phyloP scores from a whole-genome alignment of 768 basidiomycete species.

The Termitomyces sp. region DNA sequence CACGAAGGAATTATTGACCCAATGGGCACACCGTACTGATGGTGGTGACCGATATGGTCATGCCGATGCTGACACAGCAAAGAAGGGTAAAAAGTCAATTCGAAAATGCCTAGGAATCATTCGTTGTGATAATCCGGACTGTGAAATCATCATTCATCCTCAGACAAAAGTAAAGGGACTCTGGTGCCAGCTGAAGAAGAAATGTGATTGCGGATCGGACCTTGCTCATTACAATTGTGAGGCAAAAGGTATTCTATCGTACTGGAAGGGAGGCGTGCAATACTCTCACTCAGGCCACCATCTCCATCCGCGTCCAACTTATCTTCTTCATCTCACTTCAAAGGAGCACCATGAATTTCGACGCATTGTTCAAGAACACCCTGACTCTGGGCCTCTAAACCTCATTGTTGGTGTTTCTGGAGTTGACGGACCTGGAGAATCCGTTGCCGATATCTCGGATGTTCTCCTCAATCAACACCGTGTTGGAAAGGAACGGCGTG shows the following conservation, averaged over 20 bases:
- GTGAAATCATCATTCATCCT: neutral
- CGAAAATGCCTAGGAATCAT: neutral
- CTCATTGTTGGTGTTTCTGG: conserved; percentile 15
- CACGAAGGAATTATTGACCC: conserved; percentile 10
- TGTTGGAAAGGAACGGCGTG: conserved; percentile 7
- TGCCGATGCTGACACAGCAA: neutral
- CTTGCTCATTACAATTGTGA: neutral
- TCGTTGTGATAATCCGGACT: neutral
- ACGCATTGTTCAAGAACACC: neutral
- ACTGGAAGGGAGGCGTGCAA: neutral
- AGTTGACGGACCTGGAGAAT: conserved; percentile 12
- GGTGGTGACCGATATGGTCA: conserved; percentile 16
- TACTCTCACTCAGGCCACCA: neutral
- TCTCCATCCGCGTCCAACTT: neutral
- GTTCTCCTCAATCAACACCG: conserved; percentile 8
- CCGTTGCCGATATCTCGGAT: conserved; percentile 16
- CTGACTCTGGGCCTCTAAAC: conserved; percentile 8
- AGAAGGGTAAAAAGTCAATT: neutral
- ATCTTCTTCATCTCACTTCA: conserved; percentile 1
- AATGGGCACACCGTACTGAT: conserved; percentile 15
- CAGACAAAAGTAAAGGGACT: neutral
- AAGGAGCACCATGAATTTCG: neutral
- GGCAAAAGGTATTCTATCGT: neutral
- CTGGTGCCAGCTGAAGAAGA: neutral
- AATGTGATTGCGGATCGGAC: neutral